phyloP scores from a whole-genome alignment of 2,329 filamentous ascomycete species.

The Colletotrichum noveboracense region DNA sequence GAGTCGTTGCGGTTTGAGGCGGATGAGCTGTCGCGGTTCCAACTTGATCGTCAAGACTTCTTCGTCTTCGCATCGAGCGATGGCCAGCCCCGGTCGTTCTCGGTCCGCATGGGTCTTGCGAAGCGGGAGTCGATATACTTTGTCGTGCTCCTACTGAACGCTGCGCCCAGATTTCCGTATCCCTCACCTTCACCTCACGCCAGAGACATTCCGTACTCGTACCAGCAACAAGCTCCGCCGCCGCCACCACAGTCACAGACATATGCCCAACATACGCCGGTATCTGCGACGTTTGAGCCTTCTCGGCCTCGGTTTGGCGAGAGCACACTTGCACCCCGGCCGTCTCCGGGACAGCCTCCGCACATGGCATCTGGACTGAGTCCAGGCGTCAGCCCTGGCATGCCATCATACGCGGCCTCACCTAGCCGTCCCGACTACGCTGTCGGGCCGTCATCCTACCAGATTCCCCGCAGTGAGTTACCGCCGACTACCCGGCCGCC shows the following conservation, averaged over 20 bases:
- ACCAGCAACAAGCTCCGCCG: constrained; percentile 38
- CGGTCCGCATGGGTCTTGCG: constrained; percentile 60
- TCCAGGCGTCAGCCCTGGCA: constrained; percentile 45
- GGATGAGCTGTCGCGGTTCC: constrained; percentile 58
- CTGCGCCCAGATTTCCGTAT: constrained; percentile 43
- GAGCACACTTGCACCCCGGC: constrained; percentile 33
- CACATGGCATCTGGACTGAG: constrained; percentile 43
- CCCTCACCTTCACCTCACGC: constrained; percentile 50
- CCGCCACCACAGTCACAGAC: constrained; percentile 31
- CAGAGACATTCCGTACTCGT: constrained; percentile 47
- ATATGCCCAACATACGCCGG: constrained; percentile 50
- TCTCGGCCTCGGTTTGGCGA: constrained; percentile 46
- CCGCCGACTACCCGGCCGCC: constrained; percentile 35
- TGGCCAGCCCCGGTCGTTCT: constrained; percentile 54
- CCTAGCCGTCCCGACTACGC: constrained; percentile 50
- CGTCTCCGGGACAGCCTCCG: constrained; percentile 31
- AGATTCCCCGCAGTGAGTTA: constrained; percentile 59
- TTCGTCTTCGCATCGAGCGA: constrained; percentile 59
- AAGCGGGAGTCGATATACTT: constrained; percentile 69
- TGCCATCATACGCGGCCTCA: constrained; percentile 52
- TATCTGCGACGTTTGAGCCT: constrained; percentile 53
- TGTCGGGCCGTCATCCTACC: constrained; percentile 50
- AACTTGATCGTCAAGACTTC: constrained; percentile 59
- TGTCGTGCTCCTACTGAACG: constrained; percentile 55
- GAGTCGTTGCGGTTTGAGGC: constrained; percentile 57